Evolutionary conservation across 306 rosid genomes (phyloP).

Genomic region (Vigna reflexopilosa): DNA sequence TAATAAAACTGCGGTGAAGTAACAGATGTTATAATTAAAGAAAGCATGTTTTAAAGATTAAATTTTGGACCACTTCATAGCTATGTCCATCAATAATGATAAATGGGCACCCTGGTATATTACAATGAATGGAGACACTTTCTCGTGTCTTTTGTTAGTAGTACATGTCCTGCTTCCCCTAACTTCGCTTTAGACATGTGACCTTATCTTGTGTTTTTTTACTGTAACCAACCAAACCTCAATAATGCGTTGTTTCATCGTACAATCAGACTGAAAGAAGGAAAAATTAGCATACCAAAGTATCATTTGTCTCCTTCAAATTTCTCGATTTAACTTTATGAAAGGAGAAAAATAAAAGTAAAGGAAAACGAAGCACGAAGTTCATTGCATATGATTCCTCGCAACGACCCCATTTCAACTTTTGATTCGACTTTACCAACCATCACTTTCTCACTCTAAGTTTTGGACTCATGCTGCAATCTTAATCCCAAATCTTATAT

Average conservation of each 20-base stretch:
- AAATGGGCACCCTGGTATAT: background rate
- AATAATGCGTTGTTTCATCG: constrained; percentile 2
- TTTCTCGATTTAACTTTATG: background rate
- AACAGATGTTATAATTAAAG: too few relatives aligned
- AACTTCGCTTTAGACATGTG: constrained; percentile 34
- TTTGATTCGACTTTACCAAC: constrained; percentile 1
- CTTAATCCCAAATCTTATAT: background rate
- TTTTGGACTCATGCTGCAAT: background rate
- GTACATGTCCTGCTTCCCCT: background rate
- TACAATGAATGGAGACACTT: background rate
- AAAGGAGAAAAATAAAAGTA: background rate
- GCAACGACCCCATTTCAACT: background rate
- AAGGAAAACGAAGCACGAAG: background rate
- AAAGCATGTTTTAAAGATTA: too few relatives aligned
- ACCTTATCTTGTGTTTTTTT: background rate
- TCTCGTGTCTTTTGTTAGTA: background rate
- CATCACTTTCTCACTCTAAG: background rate
- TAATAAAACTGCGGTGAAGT: too few relatives aligned
- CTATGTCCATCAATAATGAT: background rate
- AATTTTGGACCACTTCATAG: too few relatives aligned
- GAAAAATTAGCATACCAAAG: background rate
- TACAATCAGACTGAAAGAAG: constrained; percentile 1
- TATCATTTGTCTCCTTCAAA: background rate
- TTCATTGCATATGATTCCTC: constrained; percentile 28
- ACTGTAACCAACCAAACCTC: constrained; percentile 21